phyloP scores from a whole-genome alignment of 306 rosid species.

The Oemleria cerasiformis region DNA sequence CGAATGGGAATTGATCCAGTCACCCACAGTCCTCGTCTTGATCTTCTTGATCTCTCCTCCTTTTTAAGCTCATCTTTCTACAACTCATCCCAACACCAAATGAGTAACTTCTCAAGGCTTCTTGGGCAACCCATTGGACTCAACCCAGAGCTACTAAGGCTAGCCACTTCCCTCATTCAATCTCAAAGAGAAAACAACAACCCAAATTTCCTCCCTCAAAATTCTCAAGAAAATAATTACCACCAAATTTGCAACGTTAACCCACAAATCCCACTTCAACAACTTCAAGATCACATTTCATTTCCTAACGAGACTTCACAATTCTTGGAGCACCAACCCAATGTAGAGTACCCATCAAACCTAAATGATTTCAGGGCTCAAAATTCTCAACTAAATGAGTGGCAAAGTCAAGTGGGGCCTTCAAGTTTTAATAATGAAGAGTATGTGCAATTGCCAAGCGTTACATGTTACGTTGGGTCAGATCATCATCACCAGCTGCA shows the following conservation, averaged over 20 bases:
- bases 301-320: constrained; percentile 32
- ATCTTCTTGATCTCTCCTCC: constrained; percentile 70
- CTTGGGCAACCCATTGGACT: constrained; percentile 42
- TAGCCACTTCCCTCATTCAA: constrained; percentile 67
- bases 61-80: constrained; percentile 53
- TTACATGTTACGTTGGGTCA: constrained; percentile 15
- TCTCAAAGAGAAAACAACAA: constrained; percentile 27
- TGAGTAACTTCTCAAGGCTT: constrained; percentile 45
- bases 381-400: constrained; percentile 35
- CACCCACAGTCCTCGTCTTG: constrained; percentile 79
- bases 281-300: constrained; percentile 30
- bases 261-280: constrained; percentile 34
- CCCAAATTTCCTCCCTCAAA: constrained; percentile 23
- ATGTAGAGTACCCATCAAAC: constrained; percentile 28
- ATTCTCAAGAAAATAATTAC: constrained; percentile 19
- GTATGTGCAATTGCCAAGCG: constrained; percentile 33
- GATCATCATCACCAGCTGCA: constrained; percentile 17
- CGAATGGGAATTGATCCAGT: constrained; percentile 97
- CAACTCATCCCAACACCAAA: constrained; percentile 47
- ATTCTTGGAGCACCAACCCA: constrained; percentile 20
- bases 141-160: constrained; percentile 62
- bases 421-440: constrained; percentile 22
- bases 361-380: constrained; percentile 36
- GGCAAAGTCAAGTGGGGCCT: constrained; percentile 35
- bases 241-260: constrained; percentile 33